These are phyloP conservation scores for Neckera pumila DNA, from an alignment of 225 moss, liverwort and hornwort genomes.

Conservation along the genomic window DNA sequence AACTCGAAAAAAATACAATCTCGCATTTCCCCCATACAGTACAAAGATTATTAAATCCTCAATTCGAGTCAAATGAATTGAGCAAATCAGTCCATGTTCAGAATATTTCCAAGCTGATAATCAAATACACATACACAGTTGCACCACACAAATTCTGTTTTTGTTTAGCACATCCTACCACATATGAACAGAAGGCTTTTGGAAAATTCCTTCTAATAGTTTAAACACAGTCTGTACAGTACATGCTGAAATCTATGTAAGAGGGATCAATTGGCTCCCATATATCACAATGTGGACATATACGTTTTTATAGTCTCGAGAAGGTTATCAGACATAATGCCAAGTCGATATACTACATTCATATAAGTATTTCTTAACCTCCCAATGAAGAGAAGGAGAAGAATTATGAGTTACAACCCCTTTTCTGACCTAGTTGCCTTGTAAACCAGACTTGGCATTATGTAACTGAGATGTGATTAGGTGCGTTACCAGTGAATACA, in stretches of 20 bases:
- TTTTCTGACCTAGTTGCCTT: not conserved
- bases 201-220: not conserved
- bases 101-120: not conserved
- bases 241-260: not conserved
- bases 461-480: not conserved
- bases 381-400: not conserved
- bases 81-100: not conserved
- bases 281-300: slow-evolving; percentile 6
- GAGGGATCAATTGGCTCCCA: slow-evolving; percentile 3
- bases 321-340: not conserved
- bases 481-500: not conserved
- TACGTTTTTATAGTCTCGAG: not conserved
- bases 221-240: not conserved
- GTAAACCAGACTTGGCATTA: not conserved
- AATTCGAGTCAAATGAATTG: not conserved
- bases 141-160: not conserved
- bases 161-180: not conserved
- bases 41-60: not conserved
- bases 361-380: not conserved
- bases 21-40: not conserved
- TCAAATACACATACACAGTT: not conserved
- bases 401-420: not conserved
- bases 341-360: not conserved
- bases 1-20: not conserved
- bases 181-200: not conserved